phyloP scores from a whole-genome alignment of 345 rosid species.

The Linum trigynum region DNA sequence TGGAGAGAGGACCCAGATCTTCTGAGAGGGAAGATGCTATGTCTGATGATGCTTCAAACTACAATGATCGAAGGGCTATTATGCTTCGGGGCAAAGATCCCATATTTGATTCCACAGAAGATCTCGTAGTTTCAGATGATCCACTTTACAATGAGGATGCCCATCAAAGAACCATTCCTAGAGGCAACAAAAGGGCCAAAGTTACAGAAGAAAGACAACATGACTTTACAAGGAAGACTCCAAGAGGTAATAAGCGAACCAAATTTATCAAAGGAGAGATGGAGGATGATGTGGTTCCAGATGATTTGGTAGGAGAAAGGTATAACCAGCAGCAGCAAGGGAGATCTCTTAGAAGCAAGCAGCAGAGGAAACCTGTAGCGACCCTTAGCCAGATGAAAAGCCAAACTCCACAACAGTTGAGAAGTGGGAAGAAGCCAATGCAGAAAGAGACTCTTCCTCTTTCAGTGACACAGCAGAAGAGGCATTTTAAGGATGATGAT shows the following conservation, averaged over 20 bases:
- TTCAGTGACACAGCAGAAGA: slow-evolving; percentile 19
- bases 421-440: slow-evolving; percentile 7
- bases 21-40: background rate
- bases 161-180: slow-evolving; percentile 4
- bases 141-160: background rate
- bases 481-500: background rate
- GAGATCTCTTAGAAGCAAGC: slow-evolving; percentile 15
- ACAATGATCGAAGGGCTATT: background rate
- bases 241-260: slow-evolving; percentile 33
- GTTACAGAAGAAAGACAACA: background rate
- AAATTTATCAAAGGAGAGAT: slow-evolving; percentile 27
- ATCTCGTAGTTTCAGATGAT: slow-evolving; percentile 8
- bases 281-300: slow-evolving; percentile 26
- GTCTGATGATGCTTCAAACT: slow-evolving; percentile 1
- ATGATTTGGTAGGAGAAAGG: slow-evolving; percentile 27
- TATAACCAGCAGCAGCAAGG: background rate
- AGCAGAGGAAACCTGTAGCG: slow-evolving; percentile 2
- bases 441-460: slow-evolving; percentile 7
- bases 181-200: background rate
- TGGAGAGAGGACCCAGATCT: too few species aligned
- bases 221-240: slow-evolving; percentile 27
- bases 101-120: background rate
- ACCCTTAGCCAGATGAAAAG: slow-evolving; percentile 16
- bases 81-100: background rate
- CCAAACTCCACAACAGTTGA: slow-evolving; percentile 20